These are phyloP conservation scores for Leccinum variicolor DNA, from an alignment of 768 basidiomycete species.

Conservation along the genomic window DNA sequence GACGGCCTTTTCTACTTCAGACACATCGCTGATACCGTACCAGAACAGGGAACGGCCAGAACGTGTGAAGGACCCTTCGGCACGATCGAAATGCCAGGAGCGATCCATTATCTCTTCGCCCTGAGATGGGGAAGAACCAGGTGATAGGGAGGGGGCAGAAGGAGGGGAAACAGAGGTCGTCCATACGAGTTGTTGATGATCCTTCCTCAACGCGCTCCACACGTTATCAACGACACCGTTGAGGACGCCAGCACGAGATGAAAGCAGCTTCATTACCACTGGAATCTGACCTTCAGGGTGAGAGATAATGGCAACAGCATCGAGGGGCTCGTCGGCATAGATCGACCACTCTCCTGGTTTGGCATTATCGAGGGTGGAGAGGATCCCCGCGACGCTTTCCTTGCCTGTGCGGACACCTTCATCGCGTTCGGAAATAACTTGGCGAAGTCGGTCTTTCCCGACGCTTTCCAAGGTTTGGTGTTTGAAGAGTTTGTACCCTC, in stretches of 20 bases:
- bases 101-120: constrained; percentile 87
- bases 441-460: constrained; percentile 91
- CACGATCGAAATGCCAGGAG: constrained; percentile 97
- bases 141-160: constrained; percentile 5
- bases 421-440: constrained; percentile 94
- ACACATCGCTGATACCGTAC: constrained; percentile 92
- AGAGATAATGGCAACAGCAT: constrained; percentile 91
- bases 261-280: constrained; percentile 88
- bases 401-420: constrained; percentile 82
- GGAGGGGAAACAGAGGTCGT: constrained; percentile 66
- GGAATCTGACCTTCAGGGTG: constrained; percentile 87
- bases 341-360: constrained; percentile 86
- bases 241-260: constrained; percentile 83
- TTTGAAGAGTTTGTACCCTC: constrained; percentile 97
- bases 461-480: constrained; percentile 76
- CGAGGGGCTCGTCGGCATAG: constrained; percentile 98
- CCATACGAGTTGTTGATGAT: constrained; percentile 94
- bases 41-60: constrained; percentile 94
- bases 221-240: constrained; percentile 98
- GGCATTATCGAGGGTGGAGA: constrained; percentile 55
- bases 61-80: constrained; percentile 95
- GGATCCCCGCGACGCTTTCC: constrained; percentile 83
- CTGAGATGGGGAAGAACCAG: constrained; percentile 9
- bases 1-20: constrained; percentile 87
- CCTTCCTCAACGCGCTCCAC: constrained; percentile 93